Evolutionary conservation across 352 stramenopile genomes (phyloP), one percentile per base, ranked within the genome.

Genomic region (Phytophthora palmivora): DNA sequence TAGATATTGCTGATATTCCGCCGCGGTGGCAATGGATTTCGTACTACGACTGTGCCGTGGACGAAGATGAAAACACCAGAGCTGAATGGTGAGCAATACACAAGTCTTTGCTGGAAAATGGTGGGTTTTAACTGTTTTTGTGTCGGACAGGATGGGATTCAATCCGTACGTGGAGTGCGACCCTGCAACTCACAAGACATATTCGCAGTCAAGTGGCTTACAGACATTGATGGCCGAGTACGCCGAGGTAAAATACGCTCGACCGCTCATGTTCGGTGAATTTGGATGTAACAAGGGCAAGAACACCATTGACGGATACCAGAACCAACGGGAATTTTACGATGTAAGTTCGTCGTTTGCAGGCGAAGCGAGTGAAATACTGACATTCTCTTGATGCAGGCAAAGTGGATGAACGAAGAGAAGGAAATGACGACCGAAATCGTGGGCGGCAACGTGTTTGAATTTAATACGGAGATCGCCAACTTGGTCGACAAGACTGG

Each of bases 351-450:
- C 12, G 9, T 32, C 8, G n/a, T n/a, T n/a, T n/a, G n/a, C n/a
- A n/a, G n/a, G n/a, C n/a, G n/a, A n/a, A n/a, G n/a, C n/a, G n/a
- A n/a, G n/a, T n/a, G n/a, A n/a, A n/a, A n/a, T n/a, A n/a, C n/a
- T n/a, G n/a, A n/a, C n/a, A n/a, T n/a, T n/a, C n/a, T n/a, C n/a
- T n/a, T n/a, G 9, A 2, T 50, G n/a, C 32, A 79, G 66, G 79
- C 79, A 15, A 86, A 84, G 52, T 89, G 80, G 82, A 89, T 92
- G 82, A 91, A 91, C 58, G 72, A 83, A 22, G 80, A 89, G 51
- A 54, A 64, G 18, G 74, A 82, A 1, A 91, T 93, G 84, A 89
- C 67, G 0, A 43, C 60, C 14, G 74, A 88, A 36, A 78, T 93
- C 41, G 70, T 90, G 1, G 82, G 84, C 15, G 82, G 82, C 39